Conservation (phyloP, 2,329 filamentous ascomycete species). For the Colletotrichum lupini region DNA sequence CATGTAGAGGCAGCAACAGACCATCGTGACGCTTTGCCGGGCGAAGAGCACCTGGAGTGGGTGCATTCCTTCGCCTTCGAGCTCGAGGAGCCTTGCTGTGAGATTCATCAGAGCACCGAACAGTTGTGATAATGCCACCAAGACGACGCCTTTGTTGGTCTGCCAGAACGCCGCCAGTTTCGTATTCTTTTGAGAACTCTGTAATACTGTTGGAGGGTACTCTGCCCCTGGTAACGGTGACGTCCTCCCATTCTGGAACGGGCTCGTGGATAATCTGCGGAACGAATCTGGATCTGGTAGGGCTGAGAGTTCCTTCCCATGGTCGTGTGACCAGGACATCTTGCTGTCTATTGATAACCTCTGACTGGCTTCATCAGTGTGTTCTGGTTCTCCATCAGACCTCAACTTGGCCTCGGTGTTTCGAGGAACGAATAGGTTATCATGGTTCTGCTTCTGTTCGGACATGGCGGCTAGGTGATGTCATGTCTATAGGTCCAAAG, state of each 20-base stretch:
- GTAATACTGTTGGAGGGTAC: constrained; percentile 36
- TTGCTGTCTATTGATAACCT: constrained; percentile 40
- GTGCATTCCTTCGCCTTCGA: constrained; percentile 78
- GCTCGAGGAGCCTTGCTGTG: constrained; percentile 79
- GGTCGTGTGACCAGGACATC: constrained; percentile 37
- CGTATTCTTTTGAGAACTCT: constrained; percentile 23
- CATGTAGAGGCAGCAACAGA: constrained; percentile 79
- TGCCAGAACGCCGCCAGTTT: constrained; percentile 60
- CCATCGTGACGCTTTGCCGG: constrained; percentile 79
- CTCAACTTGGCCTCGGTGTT: constrained; percentile 38
- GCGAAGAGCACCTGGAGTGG: constrained; percentile 87
- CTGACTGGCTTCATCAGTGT: constrained; percentile 40
- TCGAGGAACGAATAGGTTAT: constrained; percentile 38
- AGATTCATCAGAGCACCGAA: constrained; percentile 91
- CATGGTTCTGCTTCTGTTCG: constrained; percentile 30
- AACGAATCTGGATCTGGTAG: constrained; percentile 46
- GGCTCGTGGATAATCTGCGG: constrained; percentile 54
- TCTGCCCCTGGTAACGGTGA: constrained; percentile 39
- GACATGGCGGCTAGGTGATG: constrained; percentile 35
- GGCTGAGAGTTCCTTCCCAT: constrained; percentile 35
- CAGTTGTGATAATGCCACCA: constrained; percentile 80
- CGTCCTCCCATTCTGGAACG: constrained; percentile 43
- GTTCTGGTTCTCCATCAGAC: constrained; percentile 39
- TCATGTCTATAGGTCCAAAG: constrained; percentile 14
- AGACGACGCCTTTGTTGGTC: constrained; percentile 76